phyloP scores from a whole-genome alignment of 2,329 filamentous ascomycete genomes.

The Ophiosphaerella herpotricha region DNA sequence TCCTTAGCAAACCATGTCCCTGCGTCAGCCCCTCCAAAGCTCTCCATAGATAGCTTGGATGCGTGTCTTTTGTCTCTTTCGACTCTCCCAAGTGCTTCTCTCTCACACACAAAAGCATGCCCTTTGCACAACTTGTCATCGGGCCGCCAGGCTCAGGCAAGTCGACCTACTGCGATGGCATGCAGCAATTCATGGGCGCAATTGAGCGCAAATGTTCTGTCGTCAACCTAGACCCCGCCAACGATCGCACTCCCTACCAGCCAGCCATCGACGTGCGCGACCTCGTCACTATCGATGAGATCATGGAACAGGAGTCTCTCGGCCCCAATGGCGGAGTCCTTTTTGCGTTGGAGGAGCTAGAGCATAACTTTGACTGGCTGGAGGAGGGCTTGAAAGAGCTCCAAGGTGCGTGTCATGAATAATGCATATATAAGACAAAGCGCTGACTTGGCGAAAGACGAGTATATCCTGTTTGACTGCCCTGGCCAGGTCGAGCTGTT shows the following conservation, averaged over 20 bases:
- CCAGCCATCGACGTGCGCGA: conserved; percentile 89
- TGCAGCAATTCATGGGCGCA: conserved; percentile 97
- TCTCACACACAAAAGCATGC: conserved; percentile 48
- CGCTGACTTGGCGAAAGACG: conserved; percentile 58
- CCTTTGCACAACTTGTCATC: conserved; percentile 78
- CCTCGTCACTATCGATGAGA: conserved; percentile 86
- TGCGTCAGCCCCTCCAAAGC: conserved; percentile 21
- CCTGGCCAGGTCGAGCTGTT: conserved; percentile 97
- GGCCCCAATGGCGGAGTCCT: conserved; percentile 92
- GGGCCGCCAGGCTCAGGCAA: conserved; percentile 96
- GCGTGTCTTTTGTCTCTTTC: background rate
- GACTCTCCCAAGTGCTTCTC: background rate
- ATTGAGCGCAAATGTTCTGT: conserved; percentile 94
- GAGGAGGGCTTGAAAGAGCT: conserved; percentile 78
- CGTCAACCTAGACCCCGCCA: conserved; percentile 95
- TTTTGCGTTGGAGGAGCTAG: conserved; percentile 93
- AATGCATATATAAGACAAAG: background rate
- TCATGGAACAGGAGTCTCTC: conserved; percentile 88
- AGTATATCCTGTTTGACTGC: conserved; percentile 95
- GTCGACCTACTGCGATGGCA: conserved; percentile 97
- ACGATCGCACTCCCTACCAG: conserved; percentile 87
- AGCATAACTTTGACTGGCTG: conserved; percentile 92
- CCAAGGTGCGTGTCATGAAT: conserved; percentile 53
- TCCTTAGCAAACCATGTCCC: background rate
- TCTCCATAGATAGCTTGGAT: conserved; percentile 5